Conservation (phyloP, 2,329 filamentous ascomycete genomes). For the Ceratocystis diversiconidia region DNA sequence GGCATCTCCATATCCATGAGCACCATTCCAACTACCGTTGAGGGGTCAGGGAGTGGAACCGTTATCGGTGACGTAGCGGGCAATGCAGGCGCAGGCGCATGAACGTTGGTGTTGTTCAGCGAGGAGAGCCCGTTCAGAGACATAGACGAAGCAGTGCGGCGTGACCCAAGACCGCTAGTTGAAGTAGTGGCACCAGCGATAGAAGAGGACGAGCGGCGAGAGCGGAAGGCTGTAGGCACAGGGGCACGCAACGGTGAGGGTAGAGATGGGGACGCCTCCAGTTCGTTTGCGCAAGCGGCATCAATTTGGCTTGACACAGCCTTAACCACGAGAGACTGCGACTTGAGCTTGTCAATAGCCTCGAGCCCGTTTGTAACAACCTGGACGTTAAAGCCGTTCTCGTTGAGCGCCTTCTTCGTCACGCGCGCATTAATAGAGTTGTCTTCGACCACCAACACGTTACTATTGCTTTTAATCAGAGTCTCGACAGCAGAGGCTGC, state of each 20-base stretch:
- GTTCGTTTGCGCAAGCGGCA: background rate
- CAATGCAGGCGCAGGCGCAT: background rate
- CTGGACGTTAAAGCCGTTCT: conserved; percentile 36
- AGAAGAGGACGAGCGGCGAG: conserved; percentile 13
- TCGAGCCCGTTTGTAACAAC: conserved; percentile 45
- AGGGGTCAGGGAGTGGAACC: background rate
- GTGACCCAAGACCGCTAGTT: background rate
- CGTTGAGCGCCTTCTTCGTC: conserved; percentile 36
- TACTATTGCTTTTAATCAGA: conserved; percentile 22
- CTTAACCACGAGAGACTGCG: conserved; percentile 4
- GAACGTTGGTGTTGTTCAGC: background rate
- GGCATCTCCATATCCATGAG: conserved; percentile 72
- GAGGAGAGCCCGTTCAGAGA: background rate
- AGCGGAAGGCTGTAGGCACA: conserved; percentile 7
- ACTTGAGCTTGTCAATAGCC: conserved; percentile 35
- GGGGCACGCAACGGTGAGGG: background rate
- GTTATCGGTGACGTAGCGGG: background rate
- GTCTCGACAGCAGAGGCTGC: conserved; percentile 2
- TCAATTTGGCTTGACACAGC: background rate
- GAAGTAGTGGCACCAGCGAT: conserved; percentile 12
- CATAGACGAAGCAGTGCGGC: conserved; percentile 2
- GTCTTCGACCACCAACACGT: conserved; percentile 44
- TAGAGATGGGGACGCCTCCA: background rate
- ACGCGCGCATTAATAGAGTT: conserved; percentile 48
- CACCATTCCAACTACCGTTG: conserved; percentile 38